Base-by-base conservation (phyloP, 2,329 filamentous ascomycete species). In the Cladosporium cucumerinum region DNA sequence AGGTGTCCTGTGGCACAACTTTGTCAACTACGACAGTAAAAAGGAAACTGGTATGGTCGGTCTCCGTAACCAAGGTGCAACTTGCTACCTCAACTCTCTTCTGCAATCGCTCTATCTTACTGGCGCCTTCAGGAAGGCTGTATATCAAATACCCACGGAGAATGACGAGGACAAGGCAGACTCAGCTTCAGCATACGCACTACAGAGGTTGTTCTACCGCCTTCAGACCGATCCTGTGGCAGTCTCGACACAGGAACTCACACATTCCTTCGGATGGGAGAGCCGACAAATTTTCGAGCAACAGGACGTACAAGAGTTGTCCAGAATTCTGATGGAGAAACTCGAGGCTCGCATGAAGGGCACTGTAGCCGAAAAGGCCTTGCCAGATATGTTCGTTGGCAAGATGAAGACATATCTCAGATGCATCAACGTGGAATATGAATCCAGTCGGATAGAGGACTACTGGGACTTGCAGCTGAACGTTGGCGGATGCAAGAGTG, bases 391-490 rank as follows among this genome's bases (percentile, higher is more conserved):
- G 82, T 98, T 99, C 73, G 93, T 95, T 65, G 96, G 95, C 65
- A 98, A 98, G 79, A 93, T 96, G 78, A 98, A 98, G 81, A 99
- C 95, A 0, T 99, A 98, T 78, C 96, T 99, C 69, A 96, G 92
- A 25, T 99, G 96, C 81, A 97, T 99, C 77, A 95, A 99, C 77
- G 96, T 99, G 67, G 89, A 96, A 73, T 99, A 97, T 80, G 94
- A 98, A 80, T 97, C 93, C 25, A 97, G 93, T 67, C 87, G 94
- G 67, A 87, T 95, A 69, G 95, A 99, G 78, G 96, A 99, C 72
- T 99, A 97, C 77, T 99, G 95, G 95, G 95, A 99, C 76, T 92
- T 99, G 66, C 95, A 99, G 76, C 86, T 99, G 71, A 99, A 98
- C 70, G 96, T 99, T 59, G 90, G 91, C 68, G 93, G 93, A 34